Conservation (phyloP, 2,329 filamentous ascomycete species). For the Metarhizium rileyi region DNA sequence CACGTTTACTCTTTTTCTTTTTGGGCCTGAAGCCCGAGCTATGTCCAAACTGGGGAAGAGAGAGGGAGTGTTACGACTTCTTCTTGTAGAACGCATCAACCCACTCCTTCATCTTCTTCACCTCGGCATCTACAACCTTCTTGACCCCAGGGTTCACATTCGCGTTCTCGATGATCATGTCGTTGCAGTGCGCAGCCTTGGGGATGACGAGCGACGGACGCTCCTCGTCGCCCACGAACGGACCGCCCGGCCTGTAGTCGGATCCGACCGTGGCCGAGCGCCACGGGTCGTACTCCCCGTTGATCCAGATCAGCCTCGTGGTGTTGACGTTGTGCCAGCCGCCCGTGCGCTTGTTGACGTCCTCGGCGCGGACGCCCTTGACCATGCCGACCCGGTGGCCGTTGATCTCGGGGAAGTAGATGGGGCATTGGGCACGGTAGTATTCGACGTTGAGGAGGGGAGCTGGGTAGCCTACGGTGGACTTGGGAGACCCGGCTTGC, state of each 20-base stretch:
- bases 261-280: constrained; percentile 42
- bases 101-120: constrained; percentile 43
- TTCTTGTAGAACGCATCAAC: constrained; percentile 36
- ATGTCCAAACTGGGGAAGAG: too few species aligned
- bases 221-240: constrained; percentile 33
- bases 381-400: constrained; percentile 23
- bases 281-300: constrained; percentile 53
- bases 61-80: too few species aligned
- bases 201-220: constrained; percentile 44
- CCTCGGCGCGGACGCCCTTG: constrained; percentile 10
- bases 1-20: too few species aligned
- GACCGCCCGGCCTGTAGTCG: constrained; percentile 43
- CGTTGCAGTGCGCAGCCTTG: constrained; percentile 45
- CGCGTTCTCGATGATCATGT: constrained; percentile 37
- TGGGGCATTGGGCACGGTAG: constrained; percentile 43
- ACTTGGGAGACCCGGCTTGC: constrained; percentile 6
- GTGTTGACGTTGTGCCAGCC: constrained; percentile 45
- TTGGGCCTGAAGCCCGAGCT: too few species aligned
- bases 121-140: constrained; percentile 25
- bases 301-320: constrained; percentile 46
- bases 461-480: constrained; percentile 40
- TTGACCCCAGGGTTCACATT: constrained; percentile 24
- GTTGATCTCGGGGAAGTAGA: constrained; percentile 43
- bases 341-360: constrained; percentile 42
- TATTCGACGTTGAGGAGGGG: constrained; percentile 37